A percentile compares a stretch with the other conserved stretches of the same genome.
phyloP scores from a whole-genome alignment of 805 yeast genomes.

The Sungouiozyma intestinalis region DNA sequence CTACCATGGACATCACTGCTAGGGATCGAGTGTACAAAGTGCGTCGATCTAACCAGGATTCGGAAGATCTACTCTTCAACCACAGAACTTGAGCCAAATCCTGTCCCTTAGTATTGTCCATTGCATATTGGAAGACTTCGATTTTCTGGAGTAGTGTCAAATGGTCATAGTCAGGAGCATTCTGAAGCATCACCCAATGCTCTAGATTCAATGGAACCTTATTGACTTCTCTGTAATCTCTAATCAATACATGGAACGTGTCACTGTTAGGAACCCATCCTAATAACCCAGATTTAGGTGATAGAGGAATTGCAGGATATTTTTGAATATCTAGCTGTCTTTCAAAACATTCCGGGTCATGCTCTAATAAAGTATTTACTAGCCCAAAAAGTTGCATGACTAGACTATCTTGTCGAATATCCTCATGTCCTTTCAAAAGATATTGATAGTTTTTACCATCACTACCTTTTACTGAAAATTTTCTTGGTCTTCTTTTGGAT shows the following conservation, averaged over 20 bases:
- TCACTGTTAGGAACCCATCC: slow-evolving; percentile 98
- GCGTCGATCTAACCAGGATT: slow-evolving; percentile 93
- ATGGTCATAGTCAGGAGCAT: slow-evolving; percentile 91
- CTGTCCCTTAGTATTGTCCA: slow-evolving; percentile 92
- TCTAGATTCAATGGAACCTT: slow-evolving; percentile 84
- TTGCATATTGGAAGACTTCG: slow-evolving; percentile 90
- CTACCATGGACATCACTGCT: slow-evolving; percentile 98
- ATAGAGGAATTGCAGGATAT: slow-evolving; percentile 85
- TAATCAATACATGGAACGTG: slow-evolving; percentile 84
- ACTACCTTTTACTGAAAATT: slow-evolving; percentile 63
- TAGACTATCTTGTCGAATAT: slow-evolving; percentile 88
- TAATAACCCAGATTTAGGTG: slow-evolving; percentile 90
- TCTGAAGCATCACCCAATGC: slow-evolving; percentile 88
- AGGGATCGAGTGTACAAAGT: slow-evolving; percentile 90
- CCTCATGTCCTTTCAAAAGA: slow-evolving; percentile 86
- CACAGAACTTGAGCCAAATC: slow-evolving; percentile 89
- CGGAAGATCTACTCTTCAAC: slow-evolving; percentile 91
- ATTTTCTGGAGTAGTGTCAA: slow-evolving; percentile 83
- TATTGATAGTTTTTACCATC: slow-evolving; percentile 83
- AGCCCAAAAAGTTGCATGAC: slow-evolving; percentile 96
- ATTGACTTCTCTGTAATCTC: slow-evolving; percentile 85
- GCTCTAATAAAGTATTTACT: slow-evolving; percentile 76
- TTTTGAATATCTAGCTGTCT: slow-evolving; percentile 87
- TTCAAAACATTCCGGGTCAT: slow-evolving; percentile 91
- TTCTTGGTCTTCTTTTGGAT: slow-evolving; percentile 91